phyloP scores from a whole-genome alignment of 73 alveolate genomes.

The Breviolum minutum region DNA sequence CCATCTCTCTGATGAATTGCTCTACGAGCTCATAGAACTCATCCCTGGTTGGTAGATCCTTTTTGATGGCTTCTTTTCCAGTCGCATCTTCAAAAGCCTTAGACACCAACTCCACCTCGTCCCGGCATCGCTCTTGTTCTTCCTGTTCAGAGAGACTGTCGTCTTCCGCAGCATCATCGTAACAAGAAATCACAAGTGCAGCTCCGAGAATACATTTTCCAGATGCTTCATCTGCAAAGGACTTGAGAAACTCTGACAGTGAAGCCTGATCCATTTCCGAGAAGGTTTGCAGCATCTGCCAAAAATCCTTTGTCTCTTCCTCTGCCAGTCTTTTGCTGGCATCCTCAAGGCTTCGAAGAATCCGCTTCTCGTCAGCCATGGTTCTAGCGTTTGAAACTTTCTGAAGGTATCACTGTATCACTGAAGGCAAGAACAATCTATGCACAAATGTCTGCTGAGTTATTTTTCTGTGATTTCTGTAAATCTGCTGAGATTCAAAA shows the following conservation, averaged over 20 bases:
- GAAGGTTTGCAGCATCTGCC: neutral
- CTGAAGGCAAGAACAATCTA: too few relatives aligned
- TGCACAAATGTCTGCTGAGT: too few relatives aligned
- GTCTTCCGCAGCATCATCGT: neutral
- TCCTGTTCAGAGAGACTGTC: neutral
- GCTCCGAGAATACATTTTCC: neutral
- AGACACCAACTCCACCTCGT: neutral
- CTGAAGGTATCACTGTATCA: too few relatives aligned
- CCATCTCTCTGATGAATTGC: neutral
- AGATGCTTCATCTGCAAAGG: neutral
- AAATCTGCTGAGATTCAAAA: too few relatives aligned
- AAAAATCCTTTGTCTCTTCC: too few relatives aligned
- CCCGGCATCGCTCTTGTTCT: neutral
- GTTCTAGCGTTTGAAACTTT: too few relatives aligned
- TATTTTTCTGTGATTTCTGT: too few relatives aligned
- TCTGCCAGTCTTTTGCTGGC: too few relatives aligned
- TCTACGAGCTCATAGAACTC: neutral
- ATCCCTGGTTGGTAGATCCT: neutral
- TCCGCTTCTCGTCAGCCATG: too few relatives aligned
- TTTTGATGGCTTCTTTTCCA: neutral
- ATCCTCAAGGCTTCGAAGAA: too few relatives aligned
- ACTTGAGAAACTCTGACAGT: neutral
- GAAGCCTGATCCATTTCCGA: neutral
- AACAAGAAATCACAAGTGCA: slow-evolving; percentile 1
- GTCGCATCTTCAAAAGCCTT: neutral